These are phyloP conservation scores for Phyllosticta citrichinensis DNA, from an alignment of 2,329 filamentous ascomycete species.

Conservation along the genomic window DNA sequence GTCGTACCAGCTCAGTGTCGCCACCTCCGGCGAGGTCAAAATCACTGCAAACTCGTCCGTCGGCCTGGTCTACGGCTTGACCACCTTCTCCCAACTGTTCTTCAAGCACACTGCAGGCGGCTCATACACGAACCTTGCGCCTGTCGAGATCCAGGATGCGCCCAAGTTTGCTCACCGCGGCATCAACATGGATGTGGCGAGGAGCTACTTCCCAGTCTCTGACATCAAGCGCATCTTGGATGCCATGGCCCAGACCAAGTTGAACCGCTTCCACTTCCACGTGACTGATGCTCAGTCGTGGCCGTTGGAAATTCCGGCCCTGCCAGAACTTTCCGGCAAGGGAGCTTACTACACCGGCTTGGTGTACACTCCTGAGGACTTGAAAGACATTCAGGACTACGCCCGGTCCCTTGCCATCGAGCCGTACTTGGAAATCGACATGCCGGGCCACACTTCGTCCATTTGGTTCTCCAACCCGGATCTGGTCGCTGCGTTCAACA, in stretches of 20 bases:
- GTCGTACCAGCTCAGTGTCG: constrained; percentile 59
- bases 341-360: constrained; percentile 62
- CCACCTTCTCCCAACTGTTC: constrained; percentile 72
- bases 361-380: constrained; percentile 56
- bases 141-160: constrained; percentile 60
- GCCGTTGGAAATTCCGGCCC: constrained; percentile 67
- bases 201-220: constrained; percentile 58
- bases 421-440: constrained; percentile 68
- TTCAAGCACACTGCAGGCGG: constrained; percentile 54
- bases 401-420: constrained; percentile 59
- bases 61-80: constrained; percentile 62
- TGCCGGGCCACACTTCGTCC: constrained; percentile 67
- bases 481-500: constrained; percentile 54
- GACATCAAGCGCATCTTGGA: constrained; percentile 70
- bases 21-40: constrained; percentile 46
- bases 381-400: constrained; percentile 60
- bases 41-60: constrained; percentile 57
- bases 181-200: constrained; percentile 66
- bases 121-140: constrained; percentile 59
- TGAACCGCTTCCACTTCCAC: constrained; percentile 75
- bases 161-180: constrained; percentile 71
- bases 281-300: constrained; percentile 77
- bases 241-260: constrained; percentile 66
- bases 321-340: constrained; percentile 61
- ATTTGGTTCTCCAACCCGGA: constrained; percentile 60